Evolutionary conservation across 2,329 filamentous ascomycete species (phyloP), one percentile per base, ranked within the genome.

Genomic region (Alternaria longipes): DNA sequence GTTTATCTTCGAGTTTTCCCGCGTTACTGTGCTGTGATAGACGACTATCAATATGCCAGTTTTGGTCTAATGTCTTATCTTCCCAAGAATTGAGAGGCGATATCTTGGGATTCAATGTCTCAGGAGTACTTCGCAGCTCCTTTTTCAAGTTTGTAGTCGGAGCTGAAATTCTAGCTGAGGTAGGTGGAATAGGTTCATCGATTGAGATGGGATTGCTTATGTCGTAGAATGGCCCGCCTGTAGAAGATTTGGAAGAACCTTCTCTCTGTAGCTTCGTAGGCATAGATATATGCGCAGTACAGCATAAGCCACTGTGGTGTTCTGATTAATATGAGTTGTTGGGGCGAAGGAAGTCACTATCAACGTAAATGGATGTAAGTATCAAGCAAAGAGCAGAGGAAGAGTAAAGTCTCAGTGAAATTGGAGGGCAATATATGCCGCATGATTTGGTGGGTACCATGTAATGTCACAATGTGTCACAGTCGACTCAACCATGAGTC

Each of bases 401-500:
- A 41, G 24, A 52, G 36, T 38, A 22, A 18, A 28, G n/a, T 12
- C 38, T 52, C 20, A 18, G 34, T 52, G n/a, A 12, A 20, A 30
- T 52, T 28, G 11, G 24, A 28, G 20, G 41, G 34, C 36, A 14
- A 52, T 52, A 52, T 52, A 52, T 28, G 36, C 34, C 22, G 22
- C 36, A 52, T 16, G 34, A 52, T 11, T 20, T 24, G 34, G n/a
- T 52, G 45, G 32, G 44, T 30, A 32, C 30, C 22, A 51, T 16
- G 7, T 12, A 18, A 50, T 22, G 34, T n/a, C 44, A 30, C 14
- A 20, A 42, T 34, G 54, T 50, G 45, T 51, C 54, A 56, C 34
- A 28, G 24, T 34, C 36, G 34, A 56, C 44, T 42, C 44, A 56
- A 55, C 16, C 30, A 24, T 49, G 42, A 56, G 45, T 56, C 26